A percentile compares a stretch with the other conserved stretches of the same genome.
These are phyloP conservation scores for Saxispiralis lemnorum DNA, from an alignment of 495 filamentous ascomycete species.

Conservation along the genomic window DNA sequence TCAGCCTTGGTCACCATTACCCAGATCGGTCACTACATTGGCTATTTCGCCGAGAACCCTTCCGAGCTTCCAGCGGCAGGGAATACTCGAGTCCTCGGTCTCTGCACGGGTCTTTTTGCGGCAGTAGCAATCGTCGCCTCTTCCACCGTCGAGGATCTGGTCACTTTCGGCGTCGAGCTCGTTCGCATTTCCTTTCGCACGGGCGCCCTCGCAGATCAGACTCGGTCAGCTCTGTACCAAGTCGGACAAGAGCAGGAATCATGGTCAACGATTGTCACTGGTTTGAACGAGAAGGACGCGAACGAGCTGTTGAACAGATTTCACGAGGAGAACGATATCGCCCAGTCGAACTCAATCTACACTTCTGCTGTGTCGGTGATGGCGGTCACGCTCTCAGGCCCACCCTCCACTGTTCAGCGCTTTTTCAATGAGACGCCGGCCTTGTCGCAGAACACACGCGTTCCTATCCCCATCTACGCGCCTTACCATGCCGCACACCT, in stretches of 20 bases:
- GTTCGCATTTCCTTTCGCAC: slow-evolving; percentile 58
- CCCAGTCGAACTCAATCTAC: slow-evolving; percentile 46
- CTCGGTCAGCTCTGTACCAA: slow-evolving; percentile 34
- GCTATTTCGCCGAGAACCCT: slow-evolving; percentile 41
- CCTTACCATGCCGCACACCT: slow-evolving; percentile 70
- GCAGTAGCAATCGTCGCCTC: slow-evolving; percentile 53
- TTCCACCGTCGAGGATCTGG: slow-evolving; percentile 46
- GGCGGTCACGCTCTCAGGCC: slow-evolving; percentile 62
- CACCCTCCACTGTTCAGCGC: slow-evolving; percentile 42
- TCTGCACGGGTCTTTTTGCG: slow-evolving; percentile 59
- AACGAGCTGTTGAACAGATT: slow-evolving; percentile 33
- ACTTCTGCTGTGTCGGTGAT: slow-evolving; percentile 54
- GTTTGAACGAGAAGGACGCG: slow-evolving; percentile 28
- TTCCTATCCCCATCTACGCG: slow-evolving; percentile 54
- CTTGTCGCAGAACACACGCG: slow-evolving; percentile 37
- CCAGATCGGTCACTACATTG: slow-evolving; percentile 59
- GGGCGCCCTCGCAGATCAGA: slow-evolving; percentile 40
- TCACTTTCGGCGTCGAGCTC: slow-evolving; percentile 49
- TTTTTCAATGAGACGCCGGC: slow-evolving; percentile 36
- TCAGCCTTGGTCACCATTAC: slow-evolving; percentile 51
- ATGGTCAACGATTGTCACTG: slow-evolving; percentile 40
- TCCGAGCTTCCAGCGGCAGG: slow-evolving; percentile 25
- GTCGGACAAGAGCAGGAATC: slow-evolving; percentile 31
- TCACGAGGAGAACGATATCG: slow-evolving; percentile 38
- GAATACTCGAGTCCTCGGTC: slow-evolving; percentile 37